Base-by-base conservation (phyloP, 331 rosid species). In the Malus hybrid region DNA sequence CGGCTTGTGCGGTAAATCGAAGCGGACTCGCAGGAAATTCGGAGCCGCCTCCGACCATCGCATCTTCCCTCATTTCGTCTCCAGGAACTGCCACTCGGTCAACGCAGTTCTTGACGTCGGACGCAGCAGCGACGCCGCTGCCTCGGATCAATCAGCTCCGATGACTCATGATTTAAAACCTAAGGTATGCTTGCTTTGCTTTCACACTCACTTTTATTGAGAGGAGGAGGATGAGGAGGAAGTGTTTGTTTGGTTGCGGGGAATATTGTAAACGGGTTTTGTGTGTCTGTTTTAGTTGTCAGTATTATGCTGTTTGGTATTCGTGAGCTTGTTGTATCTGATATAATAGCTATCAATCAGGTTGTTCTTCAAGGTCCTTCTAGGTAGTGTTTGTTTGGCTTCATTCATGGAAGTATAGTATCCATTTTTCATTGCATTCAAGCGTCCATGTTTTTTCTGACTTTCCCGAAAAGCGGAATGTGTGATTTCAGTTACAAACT, bases 121-220 rank as follows among this genome's bases (percentile, higher is more conserved):
- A 29, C 87, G 81, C 46, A 13, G 65, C 57, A 44, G 50, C 50
- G 50, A 44, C 50, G 15, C 50, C 39, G 44, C 50, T 27, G 68
- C 60, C 16, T 64, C 33, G 14, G 78, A 70, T 59, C 73, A 68
- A 2, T 36, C 87, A 0, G 54, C 69, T 65, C 69, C 69, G 8
- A 44, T 44, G 50, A 11, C 80, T 71, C 71, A 85, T 6, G 83
- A 76, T 76, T 80, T 55, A 29, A 76, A 85, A 46, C 90, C 93
- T 0, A 78, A 90, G 99, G 99, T 91, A 75, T 28, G 46, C 22
- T 61, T 73, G 97, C 97, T 91, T 74, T 28, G 69, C 13, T 42
- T 73, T 42, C 57, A 36, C 34, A 14, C 19, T 11, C 74, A 29
- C 39, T 44, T 44, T 44, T 44, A 44, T n/a, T 10, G 61, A n/a